These are phyloP conservation scores for Crepidotus variabilis DNA, from an alignment of 768 basidiomycete species.

Conservation along the genomic window DNA sequence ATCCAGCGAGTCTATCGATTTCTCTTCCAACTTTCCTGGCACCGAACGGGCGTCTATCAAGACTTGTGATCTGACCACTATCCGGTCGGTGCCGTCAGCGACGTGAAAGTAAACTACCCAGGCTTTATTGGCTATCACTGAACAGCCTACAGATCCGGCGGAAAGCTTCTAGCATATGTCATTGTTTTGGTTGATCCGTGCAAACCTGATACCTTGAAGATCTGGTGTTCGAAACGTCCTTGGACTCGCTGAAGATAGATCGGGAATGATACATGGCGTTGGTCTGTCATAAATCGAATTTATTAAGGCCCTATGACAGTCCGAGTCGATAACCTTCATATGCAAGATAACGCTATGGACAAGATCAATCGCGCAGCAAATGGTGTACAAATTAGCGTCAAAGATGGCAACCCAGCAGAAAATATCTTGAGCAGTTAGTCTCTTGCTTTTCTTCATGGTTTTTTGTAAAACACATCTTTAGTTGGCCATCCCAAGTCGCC, in stretches of 20 bases:
- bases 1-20: conserved; percentile 10
- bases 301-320: background rate
- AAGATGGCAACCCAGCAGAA: conserved; percentile 15
- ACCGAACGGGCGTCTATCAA: conserved; percentile 11
- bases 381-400: conserved; percentile 7
- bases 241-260: conserved; percentile 10
- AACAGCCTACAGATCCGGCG: background rate
- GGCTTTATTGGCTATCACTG: too few relatives aligned
- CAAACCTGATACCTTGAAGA: background rate
- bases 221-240: conserved; percentile 14
- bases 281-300: background rate
- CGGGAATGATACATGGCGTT: conserved; percentile 7
- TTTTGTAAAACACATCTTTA: background rate
- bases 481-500: conserved; percentile 10
- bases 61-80: conserved; percentile 8
- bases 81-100: conserved; percentile 2
- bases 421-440: conserved; percentile 10
- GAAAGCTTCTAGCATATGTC: background rate
- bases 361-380: conserved; percentile 6
- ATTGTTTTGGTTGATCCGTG: background rate
- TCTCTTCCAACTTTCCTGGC: conserved; percentile 1
- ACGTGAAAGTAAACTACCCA: background rate
- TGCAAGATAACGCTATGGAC: conserved; percentile 11
- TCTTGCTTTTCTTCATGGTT: background rate
- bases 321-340: too few relatives aligned